phyloP scores from a whole-genome alignment of 2,329 filamentous ascomycete genomes.

The Emmonsiellopsis sp. region DNA sequence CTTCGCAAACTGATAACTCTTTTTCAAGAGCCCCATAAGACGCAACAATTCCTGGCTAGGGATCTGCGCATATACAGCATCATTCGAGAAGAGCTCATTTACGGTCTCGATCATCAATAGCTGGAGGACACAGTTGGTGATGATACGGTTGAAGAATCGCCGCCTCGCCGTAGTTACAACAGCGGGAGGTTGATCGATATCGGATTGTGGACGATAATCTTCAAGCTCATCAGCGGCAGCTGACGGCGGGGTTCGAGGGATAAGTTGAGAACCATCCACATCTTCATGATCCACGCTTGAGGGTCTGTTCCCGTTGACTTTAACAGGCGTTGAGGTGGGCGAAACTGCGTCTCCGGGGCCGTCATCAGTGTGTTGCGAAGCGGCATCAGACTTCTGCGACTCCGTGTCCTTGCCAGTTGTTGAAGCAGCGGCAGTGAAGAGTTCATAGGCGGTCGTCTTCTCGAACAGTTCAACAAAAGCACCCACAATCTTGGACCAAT shows the following conservation, averaged over 20 bases:
- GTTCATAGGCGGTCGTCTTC: conserved; percentile 83
- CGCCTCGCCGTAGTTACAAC: conserved; percentile 87
- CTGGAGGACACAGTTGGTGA: conserved; percentile 94
- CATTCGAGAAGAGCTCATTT: conserved; percentile 95
- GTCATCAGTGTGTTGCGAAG: conserved; percentile 11
- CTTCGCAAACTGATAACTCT: conserved; percentile 91
- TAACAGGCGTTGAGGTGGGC: conserved; percentile 15
- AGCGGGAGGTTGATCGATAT: conserved; percentile 75
- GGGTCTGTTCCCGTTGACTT: conserved; percentile 18
- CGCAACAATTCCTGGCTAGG: conserved; percentile 81
- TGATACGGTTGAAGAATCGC: conserved; percentile 98
- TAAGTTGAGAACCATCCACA: conserved; percentile 20
- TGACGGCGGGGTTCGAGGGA: conserved; percentile 10
- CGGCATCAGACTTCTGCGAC: conserved; percentile 18
- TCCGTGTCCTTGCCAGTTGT: conserved; percentile 25
- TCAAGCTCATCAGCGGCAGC: conserved; percentile 51
- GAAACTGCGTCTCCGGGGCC: conserved; percentile 14
- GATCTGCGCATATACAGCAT: conserved; percentile 86
- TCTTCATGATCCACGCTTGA: conserved; percentile 21
- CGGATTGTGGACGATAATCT: conserved; percentile 72
- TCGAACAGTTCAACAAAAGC: conserved; percentile 95
- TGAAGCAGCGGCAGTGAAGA: conserved; percentile 73
- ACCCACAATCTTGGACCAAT: conserved; percentile 91
- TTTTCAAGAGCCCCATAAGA: conserved; percentile 89
- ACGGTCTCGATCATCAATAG: conserved; percentile 99